phyloP scores from a whole-genome alignment of 805 yeast genomes.

The Saccharomycopsis babjevae region DNA sequence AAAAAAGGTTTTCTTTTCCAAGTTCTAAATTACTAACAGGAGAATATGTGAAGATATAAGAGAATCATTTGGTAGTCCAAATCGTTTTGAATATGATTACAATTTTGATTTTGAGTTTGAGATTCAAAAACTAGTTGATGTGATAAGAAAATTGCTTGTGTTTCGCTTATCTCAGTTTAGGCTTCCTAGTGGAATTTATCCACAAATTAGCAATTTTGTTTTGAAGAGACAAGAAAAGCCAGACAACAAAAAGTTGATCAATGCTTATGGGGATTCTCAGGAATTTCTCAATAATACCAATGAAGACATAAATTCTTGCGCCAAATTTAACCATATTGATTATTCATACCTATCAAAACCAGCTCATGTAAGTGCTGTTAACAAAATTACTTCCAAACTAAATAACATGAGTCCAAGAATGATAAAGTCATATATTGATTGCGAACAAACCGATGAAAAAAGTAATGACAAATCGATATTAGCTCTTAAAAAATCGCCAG shows the following conservation, averaged over 20 bases:
- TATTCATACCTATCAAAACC: too few species aligned
- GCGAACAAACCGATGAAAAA: too few species aligned
- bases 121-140: neutral
- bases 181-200: neutral
- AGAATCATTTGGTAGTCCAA: neutral
- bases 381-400: too few species aligned
- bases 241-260: neutral
- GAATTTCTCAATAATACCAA: neutral
- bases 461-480: too few species aligned
- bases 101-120: neutral
- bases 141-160: neutral
- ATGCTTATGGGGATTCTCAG: neutral
- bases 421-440: too few species aligned
- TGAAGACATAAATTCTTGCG: neutral
- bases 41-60: neutral
- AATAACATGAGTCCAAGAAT: too few species aligned
- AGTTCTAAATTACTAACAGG: neutral
- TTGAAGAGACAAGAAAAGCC: neutral
- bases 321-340: too few species aligned
- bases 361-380: too few species aligned
- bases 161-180: neutral
- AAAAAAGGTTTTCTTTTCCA: too few species aligned
- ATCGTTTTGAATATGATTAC: neutral
- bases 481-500: too few species aligned
- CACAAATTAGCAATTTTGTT: neutral